phyloP scores from a whole-genome alignment of 2,329 filamentous ascomycete species.

The Colletotrichum brevisporum region DNA sequence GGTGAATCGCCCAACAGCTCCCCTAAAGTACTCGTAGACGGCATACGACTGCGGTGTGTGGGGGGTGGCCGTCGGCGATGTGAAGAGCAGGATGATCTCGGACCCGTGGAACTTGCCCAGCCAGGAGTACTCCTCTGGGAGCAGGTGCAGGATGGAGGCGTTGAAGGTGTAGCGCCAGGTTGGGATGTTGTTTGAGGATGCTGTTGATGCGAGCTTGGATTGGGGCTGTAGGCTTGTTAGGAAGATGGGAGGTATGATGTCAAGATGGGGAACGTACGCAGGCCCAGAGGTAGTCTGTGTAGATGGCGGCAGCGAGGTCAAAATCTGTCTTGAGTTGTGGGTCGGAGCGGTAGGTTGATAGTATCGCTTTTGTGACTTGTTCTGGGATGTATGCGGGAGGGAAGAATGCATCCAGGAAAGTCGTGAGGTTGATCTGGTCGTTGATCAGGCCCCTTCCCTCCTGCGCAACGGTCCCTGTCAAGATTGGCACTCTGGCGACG shows the following conservation, averaged over 20 bases:
- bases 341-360: conserved; percentile 41
- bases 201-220: conserved; percentile 43
- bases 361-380: conserved; percentile 31
- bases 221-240: conserved; percentile 43
- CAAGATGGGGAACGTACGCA: conserved; percentile 41
- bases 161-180: conserved; percentile 49
- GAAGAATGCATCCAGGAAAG: conserved; percentile 43
- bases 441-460: conserved; percentile 45
- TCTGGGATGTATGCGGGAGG: background rate
- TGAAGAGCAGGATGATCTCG: conserved; percentile 46
- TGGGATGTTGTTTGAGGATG: conserved; percentile 40
- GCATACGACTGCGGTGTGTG: conserved; percentile 44
- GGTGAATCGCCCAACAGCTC: conserved; percentile 44
- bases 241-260: background rate
- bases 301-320: conserved; percentile 46
- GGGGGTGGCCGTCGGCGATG: conserved; percentile 36
- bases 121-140: conserved; percentile 42
- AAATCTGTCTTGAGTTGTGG: conserved; percentile 41
- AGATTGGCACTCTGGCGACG: conserved; percentile 43
- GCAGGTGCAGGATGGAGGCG: conserved; percentile 42
- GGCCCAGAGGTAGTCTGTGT: conserved; percentile 47
- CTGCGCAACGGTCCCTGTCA: conserved; percentile 45
- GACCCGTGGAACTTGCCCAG: conserved; percentile 47
- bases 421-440: conserved; percentile 41
- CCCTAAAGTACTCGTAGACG: conserved; percentile 44